phyloP scores from a whole-genome alignment of 2,329 filamentous ascomycete genomes.

The Calonectria henricotiae region DNA sequence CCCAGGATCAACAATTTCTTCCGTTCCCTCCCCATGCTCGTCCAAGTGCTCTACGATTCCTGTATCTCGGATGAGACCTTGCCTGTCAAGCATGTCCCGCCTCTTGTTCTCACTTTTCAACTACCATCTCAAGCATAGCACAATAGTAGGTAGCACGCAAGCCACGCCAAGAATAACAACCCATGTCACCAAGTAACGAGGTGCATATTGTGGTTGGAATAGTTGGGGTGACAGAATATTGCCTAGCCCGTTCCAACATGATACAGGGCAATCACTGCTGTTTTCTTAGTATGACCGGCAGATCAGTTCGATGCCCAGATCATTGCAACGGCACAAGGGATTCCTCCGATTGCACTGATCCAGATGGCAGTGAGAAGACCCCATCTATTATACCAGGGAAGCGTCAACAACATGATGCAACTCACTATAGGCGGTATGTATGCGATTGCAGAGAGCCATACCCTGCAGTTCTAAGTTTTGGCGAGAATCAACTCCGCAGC shows the following conservation, averaged over 20 bases:
- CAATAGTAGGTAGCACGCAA: not conserved
- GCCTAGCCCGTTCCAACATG: constrained; percentile 8
- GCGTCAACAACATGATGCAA: not conserved
- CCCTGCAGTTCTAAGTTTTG: not conserved
- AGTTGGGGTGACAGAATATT: not conserved
- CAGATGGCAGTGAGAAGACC: not conserved
- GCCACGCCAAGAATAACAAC: not conserved
- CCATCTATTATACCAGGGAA: constrained; percentile 5
- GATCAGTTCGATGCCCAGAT: constrained; percentile 9
- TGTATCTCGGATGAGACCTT: not conserved
- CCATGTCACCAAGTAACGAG: constrained; percentile 12
- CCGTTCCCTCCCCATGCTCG: not conserved
- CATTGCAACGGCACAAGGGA: not conserved
- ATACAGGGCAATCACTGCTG: not conserved
- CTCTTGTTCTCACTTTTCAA: not conserved
- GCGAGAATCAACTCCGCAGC: not conserved
- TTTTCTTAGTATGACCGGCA: constrained; percentile 1
- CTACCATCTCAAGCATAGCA: not conserved
- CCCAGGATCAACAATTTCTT: not conserved
- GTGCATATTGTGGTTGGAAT: not conserved
- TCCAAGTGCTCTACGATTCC: not conserved
- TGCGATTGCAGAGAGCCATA: not conserved
- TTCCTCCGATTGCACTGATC: not conserved
- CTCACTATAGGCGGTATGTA: not conserved
- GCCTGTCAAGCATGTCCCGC: not conserved